Base-by-base conservation (phyloP, 345 rosid genomes). In the Heritiera fomes region DNA sequence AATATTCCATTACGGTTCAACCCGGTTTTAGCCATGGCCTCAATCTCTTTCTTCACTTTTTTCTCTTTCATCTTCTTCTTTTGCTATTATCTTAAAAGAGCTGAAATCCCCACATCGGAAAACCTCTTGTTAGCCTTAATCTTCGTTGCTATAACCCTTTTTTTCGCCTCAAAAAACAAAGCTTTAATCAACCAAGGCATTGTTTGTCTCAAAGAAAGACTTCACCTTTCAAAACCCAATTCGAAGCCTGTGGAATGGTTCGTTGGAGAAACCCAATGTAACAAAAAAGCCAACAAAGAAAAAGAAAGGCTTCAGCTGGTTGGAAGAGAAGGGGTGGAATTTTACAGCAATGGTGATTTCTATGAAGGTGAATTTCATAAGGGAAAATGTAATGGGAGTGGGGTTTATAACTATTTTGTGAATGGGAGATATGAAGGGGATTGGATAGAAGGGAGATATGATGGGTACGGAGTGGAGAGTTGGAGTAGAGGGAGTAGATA, bases 401-500 rank as follows among this genome's bases (percentile, higher is more conserved):
- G 99, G 70, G 99, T 96, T 23, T 96, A 96, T 68, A 91, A 88
- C 46, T 94, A 87, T 76, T 84, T 82, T 70, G 89, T 87, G 30
- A 94, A 89, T 58, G 99, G 98, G 63, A 88, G 97, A 73, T 94
- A 96, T 62, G 98, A 96, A 77, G 99, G 98, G 6, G 97, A 96
- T 58, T 96, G 98, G 99, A 80, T 96, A 6, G 94, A 90, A 75
- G 98, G 99, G 59, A 89, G 88, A 77, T 92, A 96, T 71, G 97
- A 96, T 70, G 99, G 99, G 8, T 89, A 79, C 49, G 99, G 99
- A 43, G 92, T 92, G 14, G 99, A 96, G 86, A 90, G 91, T 75
- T 96, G 99, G 99, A 89, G 91, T 14, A 87, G 92, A 83, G 99
- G 99, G 79, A 94, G 99, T 65, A 88, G 92, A 79, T 96, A 94